Base-by-base conservation (phyloP, 495 filamentous ascomycete species). In the Trichoderma virens region DNA sequence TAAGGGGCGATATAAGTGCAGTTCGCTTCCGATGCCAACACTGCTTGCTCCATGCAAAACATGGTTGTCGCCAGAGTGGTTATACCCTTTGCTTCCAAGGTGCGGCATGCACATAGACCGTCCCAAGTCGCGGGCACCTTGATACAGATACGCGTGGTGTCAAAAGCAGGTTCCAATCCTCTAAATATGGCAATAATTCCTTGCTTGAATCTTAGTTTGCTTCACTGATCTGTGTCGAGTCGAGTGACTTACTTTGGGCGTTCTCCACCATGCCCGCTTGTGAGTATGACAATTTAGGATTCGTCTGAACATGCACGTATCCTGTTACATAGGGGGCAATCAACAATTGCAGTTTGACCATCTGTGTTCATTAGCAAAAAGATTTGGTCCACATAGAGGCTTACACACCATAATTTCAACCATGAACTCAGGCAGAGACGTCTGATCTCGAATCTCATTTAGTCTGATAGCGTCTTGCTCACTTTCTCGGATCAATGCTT, bases 71-170 rank as follows among this genome's bases (percentile, higher is more conserved):
- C 85, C 16, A 89, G 69, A 0, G 86, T 86, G 32, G 75, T 70
- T 23, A 86, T 80, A 0, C 82, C 82, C 4, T 73, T 67, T 14
- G 69, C 66, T 66, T 86, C 80, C 16, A 90, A 74, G n/a, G 75
- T 75, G 6, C 75, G 75, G 68, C 86, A 89, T 31, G 85, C 87
- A 69, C 82, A 77, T 23, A 88, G 71, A 4, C 87, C 87, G 69
- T 88, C 84, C 81, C 84, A 87, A 6, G 85, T 89, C 28, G 79
- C 75, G 1, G 84, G 84, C 60, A 89, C 80, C 64, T 88, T 89
- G 75, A 88, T 83, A 59, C 80, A 85, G 47, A 89, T 73, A 64
- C 83, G 77, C 6, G 72, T 70, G n/a, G 68, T 61, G 32, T 82
- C 74, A 66, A 85, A 82, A 5, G 62, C 64, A 0, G 82, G 80